Base-by-base conservation (phyloP, 495 filamentous ascomycete genomes). In the Echria macrotheca region DNA sequence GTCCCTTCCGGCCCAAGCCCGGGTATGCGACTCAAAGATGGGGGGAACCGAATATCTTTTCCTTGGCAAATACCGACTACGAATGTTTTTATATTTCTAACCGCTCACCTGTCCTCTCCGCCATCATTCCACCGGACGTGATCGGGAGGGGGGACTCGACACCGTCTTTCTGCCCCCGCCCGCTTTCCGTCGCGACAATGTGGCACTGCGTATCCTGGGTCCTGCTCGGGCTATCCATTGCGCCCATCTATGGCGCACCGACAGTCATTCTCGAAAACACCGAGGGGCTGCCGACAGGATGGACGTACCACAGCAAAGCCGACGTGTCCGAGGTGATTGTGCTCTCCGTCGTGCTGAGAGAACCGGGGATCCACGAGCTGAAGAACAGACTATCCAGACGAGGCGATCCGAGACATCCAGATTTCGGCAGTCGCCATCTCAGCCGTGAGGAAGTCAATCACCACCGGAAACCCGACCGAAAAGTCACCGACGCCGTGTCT, bases 341-440 rank as follows among this genome's bases (percentile, higher is more conserved):
- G 0, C 37, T 73, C 5, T 64, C 57, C 18, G 53, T 73, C 4
- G 64, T 63, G 6, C 59, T 71, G 32, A 67, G 58, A 25, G 61
- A 73, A 39, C 55, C 67, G 2, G 56, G 60, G 17, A 64, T 71
- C 6, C 47, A 54, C 24, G 59, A 64, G 12, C 51, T 73, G 29
- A 68, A 70, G 41, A 47, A 56, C 25, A 56, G 45, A 8, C 58
- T 64, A 18, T 39, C 63, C 12, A 59, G 50, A 17, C 44, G 50
- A 26, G 17, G 32, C 18, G 35, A 36, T 25, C 43, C 49, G 5
- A 14, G 12, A 12, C 39, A 58, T 21, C 42, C 57, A 26, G 57
- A 63, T 31, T 61, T 57, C 21, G 59, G 59, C 19, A 50, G 54
- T 11, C 51, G 54, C 32, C 67, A 69, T 26, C 49, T 70, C 7